Evolutionary conservation across 768 basidiomycete species (phyloP).

Genomic region (Boletus rubroflammeus): DNA sequence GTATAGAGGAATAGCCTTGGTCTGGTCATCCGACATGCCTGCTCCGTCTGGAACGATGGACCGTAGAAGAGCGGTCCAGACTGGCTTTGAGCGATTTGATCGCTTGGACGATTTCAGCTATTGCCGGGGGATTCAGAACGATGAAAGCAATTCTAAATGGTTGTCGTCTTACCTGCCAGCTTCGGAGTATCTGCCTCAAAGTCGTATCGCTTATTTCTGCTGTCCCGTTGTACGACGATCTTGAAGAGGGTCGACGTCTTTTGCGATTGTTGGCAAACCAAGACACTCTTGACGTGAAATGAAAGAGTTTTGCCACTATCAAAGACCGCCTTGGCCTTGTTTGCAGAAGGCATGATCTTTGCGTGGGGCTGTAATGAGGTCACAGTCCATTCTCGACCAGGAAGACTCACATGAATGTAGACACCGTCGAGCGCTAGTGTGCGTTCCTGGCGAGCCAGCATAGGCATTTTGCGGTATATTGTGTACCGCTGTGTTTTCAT

Average conservation of each 20-base stretch:
- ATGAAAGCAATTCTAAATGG: not conserved
- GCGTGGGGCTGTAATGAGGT: constrained; percentile 10
- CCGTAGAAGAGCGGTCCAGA: constrained; percentile 61
- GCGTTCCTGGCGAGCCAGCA: constrained; percentile 88
- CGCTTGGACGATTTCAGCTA: constrained; percentile 75
- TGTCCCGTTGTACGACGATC: constrained; percentile 73
- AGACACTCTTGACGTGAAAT: constrained; percentile 86
- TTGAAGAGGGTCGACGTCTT: constrained; percentile 85
- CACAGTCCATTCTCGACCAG: not conserved
- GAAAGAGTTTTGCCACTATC: constrained; percentile 89
- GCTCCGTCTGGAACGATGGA: constrained; percentile 60
- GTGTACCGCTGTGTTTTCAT: constrained; percentile 66
- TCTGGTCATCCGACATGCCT: constrained; percentile 45
- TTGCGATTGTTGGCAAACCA: constrained; percentile 76
- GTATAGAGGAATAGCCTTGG: not conserved
- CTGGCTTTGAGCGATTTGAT: constrained; percentile 62
- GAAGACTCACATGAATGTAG: constrained; percentile 72
- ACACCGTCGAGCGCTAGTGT: constrained; percentile 92
- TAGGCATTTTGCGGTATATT: constrained; percentile 92
- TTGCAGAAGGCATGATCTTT: constrained; percentile 86
- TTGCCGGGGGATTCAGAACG: constrained; percentile 2
- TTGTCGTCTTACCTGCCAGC: constrained; percentile 57
- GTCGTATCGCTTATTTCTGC: constrained; percentile 87
- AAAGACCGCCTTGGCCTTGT: constrained; percentile 76
- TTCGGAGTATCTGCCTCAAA: constrained; percentile 92